Percentiles rank a stretch among this genome's conserved stretches.
Conservation (phyloP, 768 basidiomycete species). For the Boletus eberwhitei region DNA sequence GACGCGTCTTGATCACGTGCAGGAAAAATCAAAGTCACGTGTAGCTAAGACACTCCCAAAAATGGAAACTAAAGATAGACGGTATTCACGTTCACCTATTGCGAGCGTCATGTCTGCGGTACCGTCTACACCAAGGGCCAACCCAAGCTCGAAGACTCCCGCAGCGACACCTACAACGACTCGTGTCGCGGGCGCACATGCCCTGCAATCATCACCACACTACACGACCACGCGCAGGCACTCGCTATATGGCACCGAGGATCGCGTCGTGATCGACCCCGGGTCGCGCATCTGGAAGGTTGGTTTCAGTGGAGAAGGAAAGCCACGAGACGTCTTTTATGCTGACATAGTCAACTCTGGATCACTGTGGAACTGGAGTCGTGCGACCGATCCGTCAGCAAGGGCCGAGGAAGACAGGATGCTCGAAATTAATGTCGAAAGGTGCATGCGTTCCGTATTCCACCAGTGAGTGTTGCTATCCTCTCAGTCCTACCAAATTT, state of each 20-base stretch:
- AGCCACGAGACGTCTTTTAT: slow-evolving; percentile 84
- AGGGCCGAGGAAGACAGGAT: slow-evolving; percentile 72
- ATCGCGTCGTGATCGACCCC: slow-evolving; percentile 91
- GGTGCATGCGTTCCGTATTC: slow-evolving; percentile 72
- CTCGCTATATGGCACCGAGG: slow-evolving; percentile 95
- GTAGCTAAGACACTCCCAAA: neutral
- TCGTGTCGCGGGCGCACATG: slow-evolving; percentile 44
- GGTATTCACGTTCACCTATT: neutral
- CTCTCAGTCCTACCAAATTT: slow-evolving; percentile 9
- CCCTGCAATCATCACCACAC: slow-evolving; percentile 74
- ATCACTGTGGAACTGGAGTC: slow-evolving; percentile 59
- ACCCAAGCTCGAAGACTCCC: slow-evolving; percentile 16
- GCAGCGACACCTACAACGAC: slow-evolving; percentile 56
- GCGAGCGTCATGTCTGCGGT: slow-evolving; percentile 30
- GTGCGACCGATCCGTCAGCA: slow-evolving; percentile 50
- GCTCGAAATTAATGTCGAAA: slow-evolving; percentile 67
- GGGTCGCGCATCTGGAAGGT: slow-evolving; percentile 96
- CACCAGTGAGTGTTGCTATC: slow-evolving; percentile 58
- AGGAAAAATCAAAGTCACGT: slow-evolving; percentile 11
- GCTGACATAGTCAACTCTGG: slow-evolving; percentile 42
- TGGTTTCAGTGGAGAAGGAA: slow-evolving; percentile 94
- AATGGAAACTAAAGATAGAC: neutral
- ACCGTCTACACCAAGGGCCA: slow-evolving; percentile 33
- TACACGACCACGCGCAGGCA: slow-evolving; percentile 84
- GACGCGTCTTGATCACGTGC: slow-evolving; percentile 25